Percentiles rank a stretch among this genome's conserved stretches.
Evolutionary conservation across 2,329 filamentous ascomycete species (phyloP).

Genomic region (Cordyceps farinosa): DNA sequence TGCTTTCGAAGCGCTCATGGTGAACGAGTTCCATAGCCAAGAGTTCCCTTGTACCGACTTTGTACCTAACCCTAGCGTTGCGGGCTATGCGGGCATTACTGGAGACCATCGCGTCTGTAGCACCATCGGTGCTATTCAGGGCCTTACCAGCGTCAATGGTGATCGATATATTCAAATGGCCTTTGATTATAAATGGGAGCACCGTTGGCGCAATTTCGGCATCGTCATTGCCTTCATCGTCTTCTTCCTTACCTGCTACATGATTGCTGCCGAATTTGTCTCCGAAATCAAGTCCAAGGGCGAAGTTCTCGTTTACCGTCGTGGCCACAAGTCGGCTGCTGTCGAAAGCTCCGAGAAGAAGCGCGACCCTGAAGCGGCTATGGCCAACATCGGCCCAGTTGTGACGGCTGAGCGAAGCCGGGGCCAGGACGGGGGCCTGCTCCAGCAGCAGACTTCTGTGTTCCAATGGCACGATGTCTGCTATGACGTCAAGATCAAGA

Average conservation of each 20-base stretch:
- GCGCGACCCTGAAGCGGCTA: conserved; percentile 55
- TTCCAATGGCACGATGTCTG: conserved; percentile 86
- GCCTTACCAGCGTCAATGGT: conserved; percentile 51
- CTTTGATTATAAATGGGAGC: conserved; percentile 53
- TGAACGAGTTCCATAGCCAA: conserved; percentile 74
- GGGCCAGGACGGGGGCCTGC: conserved; percentile 39
- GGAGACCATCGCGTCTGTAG: conserved; percentile 51
- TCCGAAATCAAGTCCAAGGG: conserved; percentile 69
- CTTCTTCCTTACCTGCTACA: conserved; percentile 60
- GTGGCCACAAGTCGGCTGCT: conserved; percentile 60
- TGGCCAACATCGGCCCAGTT: conserved; percentile 46
- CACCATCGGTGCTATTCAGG: conserved; percentile 54
- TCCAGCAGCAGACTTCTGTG: conserved; percentile 63
- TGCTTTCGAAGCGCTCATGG: conserved; percentile 74
- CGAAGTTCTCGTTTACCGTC: conserved; percentile 71
- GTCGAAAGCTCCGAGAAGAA: conserved; percentile 58
- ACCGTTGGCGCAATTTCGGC: conserved; percentile 70
- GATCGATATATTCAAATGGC: conserved; percentile 52
- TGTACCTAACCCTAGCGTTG: conserved; percentile 39
- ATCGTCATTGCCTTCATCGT: conserved; percentile 63
- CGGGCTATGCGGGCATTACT: conserved; percentile 36
- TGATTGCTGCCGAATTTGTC: conserved; percentile 63
- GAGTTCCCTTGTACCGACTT: conserved; percentile 51
- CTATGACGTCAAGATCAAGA: conserved; percentile 75
- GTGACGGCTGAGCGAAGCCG: conserved; percentile 43